Percentiles rank a stretch among this genome's conserved stretches.
Evolutionary conservation across 345 rosid genomes (phyloP).

Genomic region (Noccaea bulbosa): DNA sequence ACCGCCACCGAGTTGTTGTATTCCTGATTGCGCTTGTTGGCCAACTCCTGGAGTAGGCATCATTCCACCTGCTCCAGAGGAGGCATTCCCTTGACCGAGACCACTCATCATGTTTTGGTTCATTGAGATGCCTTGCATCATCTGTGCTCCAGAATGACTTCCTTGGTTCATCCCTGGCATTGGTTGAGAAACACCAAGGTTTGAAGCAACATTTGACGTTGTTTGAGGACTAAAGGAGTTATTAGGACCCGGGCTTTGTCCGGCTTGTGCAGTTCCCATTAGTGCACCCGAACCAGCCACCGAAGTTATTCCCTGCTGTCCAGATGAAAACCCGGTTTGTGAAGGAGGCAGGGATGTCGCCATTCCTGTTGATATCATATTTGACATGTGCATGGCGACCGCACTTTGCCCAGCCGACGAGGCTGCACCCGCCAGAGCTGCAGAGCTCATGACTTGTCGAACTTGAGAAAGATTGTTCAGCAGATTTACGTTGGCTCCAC

Average conservation of each 20-base stretch:
- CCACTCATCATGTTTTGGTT: slow-evolving; percentile 78
- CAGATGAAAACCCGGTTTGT: slow-evolving; percentile 77
- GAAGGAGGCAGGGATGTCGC: slow-evolving; percentile 74
- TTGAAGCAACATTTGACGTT: slow-evolving; percentile 65
- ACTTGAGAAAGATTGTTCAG: slow-evolving; percentile 91
- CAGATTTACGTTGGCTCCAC: slow-evolving; percentile 87
- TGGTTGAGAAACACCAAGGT: slow-evolving; percentile 77
- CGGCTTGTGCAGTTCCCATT: slow-evolving; percentile 65
- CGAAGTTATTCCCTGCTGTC: slow-evolving; percentile 73
- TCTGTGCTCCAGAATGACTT: slow-evolving; percentile 72
- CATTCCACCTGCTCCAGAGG: slow-evolving; percentile 80
- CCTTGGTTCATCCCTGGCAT: slow-evolving; percentile 85
- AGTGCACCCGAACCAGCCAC: slow-evolving; percentile 68
- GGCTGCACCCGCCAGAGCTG: slow-evolving; percentile 84
- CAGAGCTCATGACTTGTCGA: slow-evolving; percentile 84
- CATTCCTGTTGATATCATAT: slow-evolving; percentile 94
- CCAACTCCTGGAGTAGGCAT: slow-evolving; percentile 91
- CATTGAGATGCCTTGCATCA: slow-evolving; percentile 75
- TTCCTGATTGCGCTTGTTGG: slow-evolving; percentile 70
- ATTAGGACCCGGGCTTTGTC: slow-evolving; percentile 60
- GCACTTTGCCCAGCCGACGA: slow-evolving; percentile 84
- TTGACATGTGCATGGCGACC: slow-evolving; percentile 93
- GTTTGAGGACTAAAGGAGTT: slow-evolving; percentile 51
- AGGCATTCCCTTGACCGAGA: slow-evolving; percentile 65
- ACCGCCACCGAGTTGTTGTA: slow-evolving; percentile 66